phyloP scores from a whole-genome alignment of 2,329 filamentous ascomycete species.

The Fusarium longipes region DNA sequence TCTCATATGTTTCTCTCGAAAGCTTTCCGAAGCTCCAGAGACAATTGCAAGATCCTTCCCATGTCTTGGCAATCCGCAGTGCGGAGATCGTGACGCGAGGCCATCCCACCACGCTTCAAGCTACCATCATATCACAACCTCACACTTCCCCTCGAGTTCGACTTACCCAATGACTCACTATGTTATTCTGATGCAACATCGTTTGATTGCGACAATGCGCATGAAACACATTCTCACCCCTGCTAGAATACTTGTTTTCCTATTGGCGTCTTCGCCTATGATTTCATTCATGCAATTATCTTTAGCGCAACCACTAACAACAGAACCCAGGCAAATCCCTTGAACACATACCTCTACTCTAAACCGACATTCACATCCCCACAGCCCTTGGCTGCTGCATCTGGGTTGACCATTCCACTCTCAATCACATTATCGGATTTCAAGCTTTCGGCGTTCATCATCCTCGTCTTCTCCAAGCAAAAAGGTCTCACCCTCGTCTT shows the following conservation, averaged over 20 bases:
- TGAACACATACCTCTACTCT: conserved; percentile 94
- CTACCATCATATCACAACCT: conserved; percentile 9
- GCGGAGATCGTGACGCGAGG: conserved; percentile 6
- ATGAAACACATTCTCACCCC: conserved; percentile 15
- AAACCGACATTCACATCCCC: conserved; percentile 94
- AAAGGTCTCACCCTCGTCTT: conserved; percentile 98
- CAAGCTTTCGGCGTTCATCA: conserved; percentile 95
- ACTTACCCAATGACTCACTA: conserved; percentile 1
- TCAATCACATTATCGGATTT: conserved; percentile 97
- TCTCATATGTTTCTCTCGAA: conserved; percentile 3
- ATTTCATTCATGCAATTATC: conserved; percentile 37
- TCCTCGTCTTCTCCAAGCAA: conserved; percentile 95
- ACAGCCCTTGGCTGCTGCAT: conserved; percentile 88
- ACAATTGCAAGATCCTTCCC: not conserved
- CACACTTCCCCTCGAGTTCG: conserved; percentile 3
- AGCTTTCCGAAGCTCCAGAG: conserved; percentile 6
- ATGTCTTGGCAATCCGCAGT: not conserved
- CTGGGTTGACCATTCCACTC: conserved; percentile 94
- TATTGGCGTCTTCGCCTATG: conserved; percentile 25
- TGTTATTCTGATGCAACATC: conserved; percentile 21
- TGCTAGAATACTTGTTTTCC: conserved; percentile 5
- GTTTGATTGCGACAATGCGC: conserved; percentile 31
- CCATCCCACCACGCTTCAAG: conserved; percentile 7
- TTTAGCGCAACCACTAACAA: conserved; percentile 57
- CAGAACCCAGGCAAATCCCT: conserved; percentile 80